Evolutionary conservation across 768 basidiomycete species (phyloP).

Genomic region (Coprinellus micaceus): DNA sequence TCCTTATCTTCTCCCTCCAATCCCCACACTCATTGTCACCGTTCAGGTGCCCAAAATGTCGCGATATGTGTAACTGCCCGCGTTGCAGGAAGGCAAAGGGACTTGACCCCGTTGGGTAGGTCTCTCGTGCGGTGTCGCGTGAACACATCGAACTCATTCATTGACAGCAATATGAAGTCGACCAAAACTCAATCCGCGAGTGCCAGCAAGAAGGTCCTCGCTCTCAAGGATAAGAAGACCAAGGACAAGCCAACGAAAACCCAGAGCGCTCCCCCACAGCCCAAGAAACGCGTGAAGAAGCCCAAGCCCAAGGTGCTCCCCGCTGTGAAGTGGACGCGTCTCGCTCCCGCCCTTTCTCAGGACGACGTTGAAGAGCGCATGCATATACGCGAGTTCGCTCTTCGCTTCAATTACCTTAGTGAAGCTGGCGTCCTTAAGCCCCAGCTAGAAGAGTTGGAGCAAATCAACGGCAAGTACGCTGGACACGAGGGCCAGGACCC

Average conservation of each 20-base stretch:
- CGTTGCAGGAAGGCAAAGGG: slow-evolving; percentile 63
- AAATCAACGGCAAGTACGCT: slow-evolving; percentile 37
- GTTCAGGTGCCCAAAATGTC: slow-evolving; percentile 65
- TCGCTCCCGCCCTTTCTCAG: slow-evolving; percentile 41
- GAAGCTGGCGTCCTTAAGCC: slow-evolving; percentile 39
- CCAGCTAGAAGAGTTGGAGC: slow-evolving; percentile 63
- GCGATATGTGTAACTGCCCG: slow-evolving; percentile 64
- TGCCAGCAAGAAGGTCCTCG: background rate
- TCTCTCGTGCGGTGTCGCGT: slow-evolving; percentile 1
- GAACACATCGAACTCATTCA: background rate
- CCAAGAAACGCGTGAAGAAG: slow-evolving; percentile 7
- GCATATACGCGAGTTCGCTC: slow-evolving; percentile 68
- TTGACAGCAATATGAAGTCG: slow-evolving; percentile 14
- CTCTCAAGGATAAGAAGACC: slow-evolving; percentile 12
- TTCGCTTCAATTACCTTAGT: slow-evolving; percentile 56
- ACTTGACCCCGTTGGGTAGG: slow-evolving; percentile 56
- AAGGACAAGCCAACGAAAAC: slow-evolving; percentile 9
- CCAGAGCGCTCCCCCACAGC: slow-evolving; percentile 6
- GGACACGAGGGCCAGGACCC: slow-evolving; percentile 38
- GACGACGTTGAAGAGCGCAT: slow-evolving; percentile 58
- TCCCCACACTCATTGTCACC: slow-evolving; percentile 2
- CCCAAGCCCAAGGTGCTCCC: slow-evolving; percentile 36
- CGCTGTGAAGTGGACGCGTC: slow-evolving; percentile 49
- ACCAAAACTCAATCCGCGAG: background rate
- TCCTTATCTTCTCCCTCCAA: background rate